Conservation (phyloP, 2,329 filamentous ascomycete species). For the Aspergillus sp. region DNA sequence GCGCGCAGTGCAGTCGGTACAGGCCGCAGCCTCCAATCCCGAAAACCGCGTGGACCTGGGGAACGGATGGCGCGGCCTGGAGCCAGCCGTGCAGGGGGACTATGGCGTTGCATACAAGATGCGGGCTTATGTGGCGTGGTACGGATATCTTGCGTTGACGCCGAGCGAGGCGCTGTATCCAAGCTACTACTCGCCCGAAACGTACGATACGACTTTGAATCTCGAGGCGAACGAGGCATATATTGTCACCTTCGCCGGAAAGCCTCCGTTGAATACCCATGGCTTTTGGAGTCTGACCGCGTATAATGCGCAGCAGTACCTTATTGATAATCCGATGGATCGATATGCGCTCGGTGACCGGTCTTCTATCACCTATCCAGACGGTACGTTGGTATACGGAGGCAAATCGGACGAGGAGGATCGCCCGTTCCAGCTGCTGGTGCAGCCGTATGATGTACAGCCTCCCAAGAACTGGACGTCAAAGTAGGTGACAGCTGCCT, state of each 20-base stretch:
- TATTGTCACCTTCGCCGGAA: conserved; percentile 13
- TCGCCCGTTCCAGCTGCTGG: conserved; percentile 20
- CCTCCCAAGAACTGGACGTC: conserved; percentile 18
- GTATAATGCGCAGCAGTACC: conserved; percentile 14
- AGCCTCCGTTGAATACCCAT: conserved; percentile 8
- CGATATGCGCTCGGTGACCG: conserved; percentile 17
- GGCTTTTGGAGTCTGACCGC: conserved; percentile 22
- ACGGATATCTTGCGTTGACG: conserved; percentile 10
- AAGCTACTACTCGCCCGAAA: background rate
- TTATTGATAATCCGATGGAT: conserved; percentile 16
- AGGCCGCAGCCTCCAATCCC: background rate
- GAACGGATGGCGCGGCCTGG: conserved; percentile 5
- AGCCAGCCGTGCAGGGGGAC: conserved; percentile 6
- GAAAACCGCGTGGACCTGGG: conserved; percentile 2
- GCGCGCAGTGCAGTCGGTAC: background rate
- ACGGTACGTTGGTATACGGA: conserved; percentile 12
- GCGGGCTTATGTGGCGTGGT: conserved; percentile 8
- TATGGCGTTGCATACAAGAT: conserved; percentile 8
- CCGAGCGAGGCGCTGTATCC: conserved; percentile 14
- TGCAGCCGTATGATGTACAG: conserved; percentile 15
- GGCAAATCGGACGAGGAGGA: conserved; percentile 1
- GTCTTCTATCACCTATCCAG: conserved; percentile 15
- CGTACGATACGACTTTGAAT: conserved; percentile 1
- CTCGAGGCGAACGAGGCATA: conserved; percentile 10
- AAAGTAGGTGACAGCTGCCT: conserved; percentile 1